Evolutionary conservation across 371 early-diverging fungal genomes (phyloP).

Genomic region (Cokeromyces recurvatus): DNA sequence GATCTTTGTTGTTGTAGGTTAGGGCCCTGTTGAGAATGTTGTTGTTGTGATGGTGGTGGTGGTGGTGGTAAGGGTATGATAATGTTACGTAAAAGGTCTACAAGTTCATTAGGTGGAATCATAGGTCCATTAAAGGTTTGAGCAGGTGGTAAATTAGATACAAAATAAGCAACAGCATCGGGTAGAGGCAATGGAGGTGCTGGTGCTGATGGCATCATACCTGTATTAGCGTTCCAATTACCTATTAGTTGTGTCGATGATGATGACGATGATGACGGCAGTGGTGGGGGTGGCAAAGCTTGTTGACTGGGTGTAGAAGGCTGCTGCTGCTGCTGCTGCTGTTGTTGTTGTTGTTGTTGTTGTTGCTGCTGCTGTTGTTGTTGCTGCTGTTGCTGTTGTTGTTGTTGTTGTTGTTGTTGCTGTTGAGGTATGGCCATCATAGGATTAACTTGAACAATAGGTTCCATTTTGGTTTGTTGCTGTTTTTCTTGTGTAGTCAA

Average conservation of each 20-base stretch:
- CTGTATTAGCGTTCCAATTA: too few species aligned
- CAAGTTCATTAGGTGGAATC: conserved; percentile 43
- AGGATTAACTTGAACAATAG: conserved; percentile 3
- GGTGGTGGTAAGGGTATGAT: conserved; percentile 37
- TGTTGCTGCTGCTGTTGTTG: background rate
- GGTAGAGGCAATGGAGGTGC: conserved; percentile 37
- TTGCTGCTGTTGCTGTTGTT: background rate
- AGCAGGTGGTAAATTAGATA: conserved; percentile 50
- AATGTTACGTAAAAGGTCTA: conserved; percentile 48
- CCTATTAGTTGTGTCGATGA: too few species aligned
- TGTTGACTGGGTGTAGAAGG: background rate
- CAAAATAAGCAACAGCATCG: conserved; percentile 56
- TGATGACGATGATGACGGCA: background rate
- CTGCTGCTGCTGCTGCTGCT: background rate
- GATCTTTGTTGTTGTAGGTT: too few species aligned
- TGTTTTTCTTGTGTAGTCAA: background rate
- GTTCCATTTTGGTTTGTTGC: background rate
- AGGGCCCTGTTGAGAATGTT: conserved; percentile 8
- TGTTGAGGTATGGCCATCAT: background rate
- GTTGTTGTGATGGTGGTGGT: background rate
- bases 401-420: background rate
- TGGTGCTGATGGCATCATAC: conserved; percentile 3
- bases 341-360: background rate
- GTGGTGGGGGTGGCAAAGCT: conserved; percentile 9
- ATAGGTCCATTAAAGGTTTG: conserved; percentile 49